A percentile compares a stretch with the other conserved stretches of the same genome.
These are phyloP conservation scores for Pterulicium gracile DNA, from an alignment of 1,284 basidiomycete genomes.

Conservation along the genomic window DNA sequence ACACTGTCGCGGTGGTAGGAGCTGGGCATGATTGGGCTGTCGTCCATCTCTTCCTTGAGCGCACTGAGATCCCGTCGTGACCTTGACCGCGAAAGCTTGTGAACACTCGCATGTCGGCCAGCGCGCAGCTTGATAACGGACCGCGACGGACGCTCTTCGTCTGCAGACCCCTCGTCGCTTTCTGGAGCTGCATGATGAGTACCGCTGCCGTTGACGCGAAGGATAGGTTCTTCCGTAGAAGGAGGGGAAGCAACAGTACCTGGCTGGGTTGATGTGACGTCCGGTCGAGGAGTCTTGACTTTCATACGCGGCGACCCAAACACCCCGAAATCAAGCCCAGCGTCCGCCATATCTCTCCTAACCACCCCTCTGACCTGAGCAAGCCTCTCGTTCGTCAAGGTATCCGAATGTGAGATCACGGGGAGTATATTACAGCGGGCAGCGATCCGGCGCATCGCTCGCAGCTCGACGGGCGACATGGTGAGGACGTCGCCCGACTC, in stretches of 20 bases:
- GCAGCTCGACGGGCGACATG: conserved; percentile 67
- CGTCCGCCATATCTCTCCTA: conserved; percentile 46
- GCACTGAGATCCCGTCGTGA: conserved; percentile 50
- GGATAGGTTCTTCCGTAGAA: conserved; percentile 17
- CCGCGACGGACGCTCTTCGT: conserved; percentile 45
- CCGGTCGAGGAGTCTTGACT: not conserved
- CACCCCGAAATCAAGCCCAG: conserved; percentile 61
- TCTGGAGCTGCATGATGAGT: conserved; percentile 14
- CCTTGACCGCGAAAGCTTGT: conserved; percentile 51
- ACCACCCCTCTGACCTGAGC: conserved; percentile 22
- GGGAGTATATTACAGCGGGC: conserved; percentile 67
- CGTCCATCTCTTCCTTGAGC: conserved; percentile 38
- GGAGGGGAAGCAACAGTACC: conserved; percentile 15
- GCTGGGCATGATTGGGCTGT: conserved; percentile 43
- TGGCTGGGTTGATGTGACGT: conserved; percentile 8
- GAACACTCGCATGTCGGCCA: conserved; percentile 28
- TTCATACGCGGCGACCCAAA: conserved; percentile 36
- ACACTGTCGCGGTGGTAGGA: conserved; percentile 50
- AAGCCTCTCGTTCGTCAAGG: conserved; percentile 58
- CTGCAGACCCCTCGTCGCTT: conserved; percentile 31
- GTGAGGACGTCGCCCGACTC: conserved; percentile 36
- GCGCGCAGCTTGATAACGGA: conserved; percentile 63
- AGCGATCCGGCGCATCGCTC: conserved; percentile 62
- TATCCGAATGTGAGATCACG: conserved; percentile 66
- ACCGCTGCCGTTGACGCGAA: conserved; percentile 16